Evolutionary conservation across 2,329 filamentous ascomycete genomes (phyloP).

Genomic region (Teratosphaeria epicoccoides): DNA sequence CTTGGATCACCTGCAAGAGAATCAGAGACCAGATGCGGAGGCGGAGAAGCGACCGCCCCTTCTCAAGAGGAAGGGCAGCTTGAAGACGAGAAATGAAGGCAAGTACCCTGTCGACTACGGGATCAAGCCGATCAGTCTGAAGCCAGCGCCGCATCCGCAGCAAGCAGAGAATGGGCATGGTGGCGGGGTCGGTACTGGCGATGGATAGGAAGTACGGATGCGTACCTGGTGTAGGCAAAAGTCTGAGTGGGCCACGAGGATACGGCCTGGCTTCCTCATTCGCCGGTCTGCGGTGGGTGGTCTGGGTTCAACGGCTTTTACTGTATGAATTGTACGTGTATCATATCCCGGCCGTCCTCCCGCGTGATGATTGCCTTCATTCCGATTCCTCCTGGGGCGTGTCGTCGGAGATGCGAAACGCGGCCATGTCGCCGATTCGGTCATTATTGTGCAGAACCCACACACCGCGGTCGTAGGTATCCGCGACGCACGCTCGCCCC

Average conservation of each 20-base stretch:
- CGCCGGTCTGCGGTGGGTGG: not conserved
- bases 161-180: slow-evolving; percentile 1
- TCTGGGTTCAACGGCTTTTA: not conserved
- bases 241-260: not conserved
- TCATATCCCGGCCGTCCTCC: not conserved
- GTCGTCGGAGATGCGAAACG: too few species aligned
- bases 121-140: slow-evolving; percentile 15
- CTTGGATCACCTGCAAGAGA: slow-evolving; percentile 4
- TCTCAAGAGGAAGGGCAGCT: slow-evolving; percentile 34
- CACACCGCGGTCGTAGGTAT: too few species aligned
- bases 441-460: too few species aligned
- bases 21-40: slow-evolving; percentile 11
- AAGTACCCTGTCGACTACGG: slow-evolving; percentile 22
- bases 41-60: slow-evolving; percentile 11
- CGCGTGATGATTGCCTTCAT: not conserved
- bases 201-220: not conserved
- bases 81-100: slow-evolving; percentile 35
- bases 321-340: not conserved
- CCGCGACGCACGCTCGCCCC: too few species aligned
- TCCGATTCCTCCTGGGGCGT: not conserved
- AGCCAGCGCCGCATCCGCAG: not conserved
- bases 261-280: not conserved
- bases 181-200: not conserved
- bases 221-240: not conserved
- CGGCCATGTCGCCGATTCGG: too few species aligned